These are phyloP conservation scores for Manihot esculenta DNA, from an alignment of 441 rosid species.

Conservation along the genomic window DNA sequence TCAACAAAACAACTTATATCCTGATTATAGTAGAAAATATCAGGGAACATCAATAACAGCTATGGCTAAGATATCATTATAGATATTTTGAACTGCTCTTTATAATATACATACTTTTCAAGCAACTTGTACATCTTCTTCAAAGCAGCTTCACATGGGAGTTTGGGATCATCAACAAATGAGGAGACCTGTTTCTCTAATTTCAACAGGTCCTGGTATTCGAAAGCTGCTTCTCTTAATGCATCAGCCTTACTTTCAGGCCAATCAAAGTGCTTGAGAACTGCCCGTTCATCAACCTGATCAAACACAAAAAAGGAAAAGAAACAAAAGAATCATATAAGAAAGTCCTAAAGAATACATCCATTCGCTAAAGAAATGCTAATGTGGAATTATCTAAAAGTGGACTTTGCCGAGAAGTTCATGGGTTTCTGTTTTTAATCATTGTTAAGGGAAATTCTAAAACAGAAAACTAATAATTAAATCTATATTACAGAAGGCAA, in stretches of 20 bases:
- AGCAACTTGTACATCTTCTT: slow-evolving; percentile 95
- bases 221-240: slow-evolving; percentile 92
- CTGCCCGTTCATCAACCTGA: slow-evolving; percentile 96
- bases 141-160: slow-evolving; percentile 82
- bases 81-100: background rate
- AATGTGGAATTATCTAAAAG: slow-evolving; percentile 7
- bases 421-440: background rate
- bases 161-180: slow-evolving; percentile 77
- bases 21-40: background rate
- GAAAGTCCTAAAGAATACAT: background rate
- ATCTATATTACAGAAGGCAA: background rate
- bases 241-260: slow-evolving; percentile 99
- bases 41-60: background rate
- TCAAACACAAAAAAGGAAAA: slow-evolving; percentile 11
- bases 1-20: background rate
- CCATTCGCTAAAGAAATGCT: slow-evolving; percentile 6
- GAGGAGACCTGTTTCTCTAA: slow-evolving; percentile 76
- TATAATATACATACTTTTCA: slow-evolving; percentile 59
- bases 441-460: background rate
- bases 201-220: slow-evolving; percentile 89
- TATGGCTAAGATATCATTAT: no score
- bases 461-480: background rate
- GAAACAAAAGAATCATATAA: background rate
- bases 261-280: slow-evolving; percentile 98
- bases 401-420: background rate